These are phyloP conservation scores for Euphorbia lathyris DNA, from an alignment of 345 rosid species.

Conservation along the genomic window DNA sequence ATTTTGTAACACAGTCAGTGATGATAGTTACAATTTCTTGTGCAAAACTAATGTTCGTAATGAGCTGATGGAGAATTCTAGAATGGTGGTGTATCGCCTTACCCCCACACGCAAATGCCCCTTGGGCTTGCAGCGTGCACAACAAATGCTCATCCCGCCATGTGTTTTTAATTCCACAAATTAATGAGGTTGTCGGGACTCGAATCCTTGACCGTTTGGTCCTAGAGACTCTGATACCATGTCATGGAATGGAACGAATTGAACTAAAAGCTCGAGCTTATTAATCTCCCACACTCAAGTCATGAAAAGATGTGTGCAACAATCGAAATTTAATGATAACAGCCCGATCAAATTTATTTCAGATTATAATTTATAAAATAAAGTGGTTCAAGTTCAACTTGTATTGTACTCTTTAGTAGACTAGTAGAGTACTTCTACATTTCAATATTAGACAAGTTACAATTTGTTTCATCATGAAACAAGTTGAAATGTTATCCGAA, in stretches of 20 bases:
- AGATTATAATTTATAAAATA: background rate
- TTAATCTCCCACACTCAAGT: too few species aligned
- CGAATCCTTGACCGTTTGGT: too few species aligned
- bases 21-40: background rate
- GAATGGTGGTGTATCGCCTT: background rate
- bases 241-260: too few species aligned
- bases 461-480: background rate
- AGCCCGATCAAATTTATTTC: background rate
- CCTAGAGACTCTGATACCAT: too few species aligned
- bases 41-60: background rate
- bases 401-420: background rate
- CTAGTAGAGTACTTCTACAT: background rate
- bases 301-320: background rate
- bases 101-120: too few species aligned
- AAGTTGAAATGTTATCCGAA: background rate
- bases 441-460: background rate
- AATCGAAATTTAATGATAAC: background rate
- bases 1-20: background rate
- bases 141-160: too few species aligned
- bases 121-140: too few species aligned
- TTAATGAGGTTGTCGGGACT: too few species aligned
- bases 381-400: background rate
- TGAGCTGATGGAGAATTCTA: background rate
- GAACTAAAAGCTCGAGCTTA: too few species aligned
- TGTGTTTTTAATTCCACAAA: too few species aligned